phyloP scores from a whole-genome alignment of 495 filamentous ascomycete species.

The Neurospora sp. region DNA sequence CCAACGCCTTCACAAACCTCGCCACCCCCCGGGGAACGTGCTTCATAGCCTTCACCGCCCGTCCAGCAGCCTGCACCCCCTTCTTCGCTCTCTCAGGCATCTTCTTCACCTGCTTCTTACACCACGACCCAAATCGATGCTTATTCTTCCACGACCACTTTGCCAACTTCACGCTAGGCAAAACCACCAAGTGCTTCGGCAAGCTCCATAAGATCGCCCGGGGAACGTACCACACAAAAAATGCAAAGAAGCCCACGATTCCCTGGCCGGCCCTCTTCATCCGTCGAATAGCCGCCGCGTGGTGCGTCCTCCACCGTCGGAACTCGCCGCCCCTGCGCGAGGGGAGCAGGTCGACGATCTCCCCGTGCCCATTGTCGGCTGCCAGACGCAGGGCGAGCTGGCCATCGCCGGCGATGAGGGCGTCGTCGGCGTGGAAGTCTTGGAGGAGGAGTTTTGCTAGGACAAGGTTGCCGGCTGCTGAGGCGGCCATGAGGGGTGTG shows the following conservation, averaged over 20 bases:
- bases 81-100: slow-evolving; percentile 20
- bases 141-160: slow-evolving; percentile 21
- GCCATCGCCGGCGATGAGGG: slow-evolving; percentile 19
- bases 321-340: slow-evolving; percentile 22
- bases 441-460: slow-evolving; percentile 17
- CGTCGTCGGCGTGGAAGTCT: slow-evolving; percentile 18
- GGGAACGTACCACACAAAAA: slow-evolving; percentile 22
- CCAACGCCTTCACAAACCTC: slow-evolving; percentile 6
- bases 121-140: slow-evolving; percentile 15
- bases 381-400: slow-evolving; percentile 22
- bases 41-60: slow-evolving; percentile 9
- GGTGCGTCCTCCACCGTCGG: slow-evolving; percentile 14
- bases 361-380: slow-evolving; percentile 15
- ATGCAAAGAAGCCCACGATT: slow-evolving; percentile 13
- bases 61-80: slow-evolving; percentile 3
- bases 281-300: slow-evolving; percentile 13
- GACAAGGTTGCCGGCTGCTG: slow-evolving; percentile 13
- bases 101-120: slow-evolving; percentile 7
- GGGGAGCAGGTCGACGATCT: slow-evolving; percentile 22
- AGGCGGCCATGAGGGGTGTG: slow-evolving; percentile 24
- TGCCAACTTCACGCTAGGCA: slow-evolving; percentile 8
- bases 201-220: slow-evolving; percentile 17
- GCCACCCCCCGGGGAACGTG: slow-evolving; percentile 15
- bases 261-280: slow-evolving; percentile 9
- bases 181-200: slow-evolving; percentile 23